Percentiles rank a stretch among this genome's conserved stretches.
Conservation (phyloP, 352 stramenopile species). For the Globisporangium echinulatum region DNA sequence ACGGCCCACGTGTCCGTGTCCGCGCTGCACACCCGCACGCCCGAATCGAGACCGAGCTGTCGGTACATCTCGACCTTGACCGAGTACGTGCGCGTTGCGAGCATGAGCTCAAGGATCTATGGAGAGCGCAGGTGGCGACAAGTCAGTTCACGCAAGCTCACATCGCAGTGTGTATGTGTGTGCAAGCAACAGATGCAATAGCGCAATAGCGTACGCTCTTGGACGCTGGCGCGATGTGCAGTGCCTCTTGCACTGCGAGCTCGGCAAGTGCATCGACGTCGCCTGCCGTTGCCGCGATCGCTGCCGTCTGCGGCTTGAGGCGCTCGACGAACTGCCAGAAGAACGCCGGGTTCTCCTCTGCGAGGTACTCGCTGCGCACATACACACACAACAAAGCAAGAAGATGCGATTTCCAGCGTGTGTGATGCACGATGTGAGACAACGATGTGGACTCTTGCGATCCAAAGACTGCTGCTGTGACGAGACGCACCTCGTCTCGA, state of each 20-base stretch:
- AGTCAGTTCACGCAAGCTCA: too few species aligned
- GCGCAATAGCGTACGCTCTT: slow-evolving; percentile 38
- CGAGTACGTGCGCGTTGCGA: slow-evolving; percentile 72
- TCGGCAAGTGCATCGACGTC: slow-evolving; percentile 45
- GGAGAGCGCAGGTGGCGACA: not conserved
- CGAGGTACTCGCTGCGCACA: slow-evolving; percentile 58
- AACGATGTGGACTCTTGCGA: too few species aligned
- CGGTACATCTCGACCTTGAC: slow-evolving; percentile 81
- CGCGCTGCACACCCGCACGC: slow-evolving; percentile 41
- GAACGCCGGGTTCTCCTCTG: slow-evolving; percentile 66
- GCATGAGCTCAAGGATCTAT: slow-evolving; percentile 74
- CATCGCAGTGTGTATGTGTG: not conserved
- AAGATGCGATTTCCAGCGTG: not conserved
- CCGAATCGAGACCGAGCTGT: slow-evolving; percentile 73
- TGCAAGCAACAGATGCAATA: not conserved
- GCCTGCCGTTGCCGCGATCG: slow-evolving; percentile 24
- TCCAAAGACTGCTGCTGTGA: too few species aligned
- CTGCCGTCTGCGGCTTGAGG: slow-evolving; percentile 23
- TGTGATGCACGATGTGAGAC: not conserved
- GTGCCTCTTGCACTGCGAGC: slow-evolving; percentile 45
- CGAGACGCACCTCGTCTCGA: slow-evolving; percentile 41
- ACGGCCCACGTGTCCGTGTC: slow-evolving; percentile 61
- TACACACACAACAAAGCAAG: not conserved
- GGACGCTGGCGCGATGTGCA: slow-evolving; percentile 47
- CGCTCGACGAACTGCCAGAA: slow-evolving; percentile 75